phyloP scores from a whole-genome alignment of 2,329 filamentous ascomycete genomes.

The Phialophora verrucosa region DNA sequence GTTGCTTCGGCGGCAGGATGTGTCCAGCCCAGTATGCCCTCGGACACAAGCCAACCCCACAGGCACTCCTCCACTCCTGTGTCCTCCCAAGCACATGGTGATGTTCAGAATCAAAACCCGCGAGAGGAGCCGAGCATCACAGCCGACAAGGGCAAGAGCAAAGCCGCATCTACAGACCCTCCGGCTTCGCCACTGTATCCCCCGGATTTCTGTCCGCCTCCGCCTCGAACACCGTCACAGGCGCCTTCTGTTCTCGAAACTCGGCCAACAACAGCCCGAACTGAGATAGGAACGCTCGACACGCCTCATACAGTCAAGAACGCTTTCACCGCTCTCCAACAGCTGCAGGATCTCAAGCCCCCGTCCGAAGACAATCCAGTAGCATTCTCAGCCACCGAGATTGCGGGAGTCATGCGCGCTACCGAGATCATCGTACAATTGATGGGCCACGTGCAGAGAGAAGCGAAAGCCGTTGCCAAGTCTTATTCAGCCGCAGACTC shows the following conservation, averaged over 20 bases:
- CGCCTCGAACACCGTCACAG: constrained; percentile 1
- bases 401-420: constrained; percentile 22
- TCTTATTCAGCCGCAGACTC: not conserved
- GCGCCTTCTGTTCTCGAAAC: not conserved
- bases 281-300: constrained; percentile 2
- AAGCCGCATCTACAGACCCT: not conserved
- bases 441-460: constrained; percentile 23
- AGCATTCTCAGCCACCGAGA: constrained; percentile 9
- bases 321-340: not conserved
- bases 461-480: constrained; percentile 12
- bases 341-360: not conserved
- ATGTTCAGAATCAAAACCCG: not conserved
- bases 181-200: not conserved
- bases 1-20: not conserved
- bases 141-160: constrained; percentile 26
- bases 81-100: not conserved
- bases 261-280: constrained; percentile 4
- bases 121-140: not conserved
- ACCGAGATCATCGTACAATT: constrained; percentile 22
- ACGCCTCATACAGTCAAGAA: not conserved
- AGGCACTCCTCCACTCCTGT: not conserved
- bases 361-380: not conserved
- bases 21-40: not conserved
- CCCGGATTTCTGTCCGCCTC: not conserved
- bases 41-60: constrained; percentile 18